Conservation (phyloP, 2,329 filamentous ascomycete species). For the Onygena corvina region DNA sequence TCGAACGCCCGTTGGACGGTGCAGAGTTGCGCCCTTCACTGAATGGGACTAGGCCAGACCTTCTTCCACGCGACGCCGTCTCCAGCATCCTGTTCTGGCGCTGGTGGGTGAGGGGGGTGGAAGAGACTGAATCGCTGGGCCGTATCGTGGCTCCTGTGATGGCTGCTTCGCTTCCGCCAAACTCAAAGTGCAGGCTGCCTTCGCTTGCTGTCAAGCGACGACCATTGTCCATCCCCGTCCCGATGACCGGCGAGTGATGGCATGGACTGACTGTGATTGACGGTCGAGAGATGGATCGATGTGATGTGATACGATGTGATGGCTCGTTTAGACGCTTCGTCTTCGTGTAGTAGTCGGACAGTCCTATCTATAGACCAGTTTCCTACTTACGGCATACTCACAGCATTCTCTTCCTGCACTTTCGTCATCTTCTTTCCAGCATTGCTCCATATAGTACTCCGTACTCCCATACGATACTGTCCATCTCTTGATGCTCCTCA, state of each 20-base stretch:
- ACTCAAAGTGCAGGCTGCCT: not conserved
- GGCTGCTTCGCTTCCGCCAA: conserved; percentile 3
- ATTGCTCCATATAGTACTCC: too few species aligned
- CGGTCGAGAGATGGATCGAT: too few species aligned
- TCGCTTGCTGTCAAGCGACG: conserved; percentile 1
- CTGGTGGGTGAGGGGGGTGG: not conserved
- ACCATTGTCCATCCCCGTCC: not conserved
- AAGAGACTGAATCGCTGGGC: not conserved
- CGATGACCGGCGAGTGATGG: too few species aligned
- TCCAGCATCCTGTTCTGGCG: conserved; percentile 3
- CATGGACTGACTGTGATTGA: too few species aligned
- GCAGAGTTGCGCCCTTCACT: too few species aligned
- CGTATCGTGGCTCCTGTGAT: conserved; percentile 3
- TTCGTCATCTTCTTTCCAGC: too few species aligned
- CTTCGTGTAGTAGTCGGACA: too few species aligned
- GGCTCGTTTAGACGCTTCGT: too few species aligned
- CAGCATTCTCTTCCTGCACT: too few species aligned
- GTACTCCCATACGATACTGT: not conserved
- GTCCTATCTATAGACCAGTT: too few species aligned
- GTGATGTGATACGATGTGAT: conserved; percentile 4
- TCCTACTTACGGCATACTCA: too few species aligned
- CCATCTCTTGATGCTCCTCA: not conserved
- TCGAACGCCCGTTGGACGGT: too few species aligned
- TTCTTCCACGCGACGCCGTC: conserved; percentile 1
- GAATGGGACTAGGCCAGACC: not conserved